Evolutionary conservation across 495 filamentous ascomycete species (phyloP), one percentile per base, ranked within the genome.

Genomic region (Apodospora peruviana): DNA sequence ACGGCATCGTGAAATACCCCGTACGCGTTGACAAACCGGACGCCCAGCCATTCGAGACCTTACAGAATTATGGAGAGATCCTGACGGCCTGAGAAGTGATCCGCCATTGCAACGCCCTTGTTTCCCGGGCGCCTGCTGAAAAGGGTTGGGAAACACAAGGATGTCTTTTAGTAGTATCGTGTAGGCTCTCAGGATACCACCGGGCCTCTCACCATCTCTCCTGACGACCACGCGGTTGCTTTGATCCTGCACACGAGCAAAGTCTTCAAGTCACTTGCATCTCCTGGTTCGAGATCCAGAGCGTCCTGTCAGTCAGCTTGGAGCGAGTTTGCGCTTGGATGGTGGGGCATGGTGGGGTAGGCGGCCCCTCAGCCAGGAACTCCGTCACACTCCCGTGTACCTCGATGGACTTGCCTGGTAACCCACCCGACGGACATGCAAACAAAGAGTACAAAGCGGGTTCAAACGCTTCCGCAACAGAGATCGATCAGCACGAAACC

Each of bases 261-360:
- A 41, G 22, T 48, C 23, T 41, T 41, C 46, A 32, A 19, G 46
- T 48, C 46, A 48, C 46, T 42, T 34, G 23, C 24, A 32, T 18
- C 24, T 5, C 23, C 14, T 32, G 27, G 27, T 45, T 23, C 29
- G 21, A 16, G n/a, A 16, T 34, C 44, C 34, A 46, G 45, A 37
- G 32, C 25, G 14, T 17, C 36, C 24, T 40, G 20, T 9, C 19
- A 37, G 34, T n/a, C 35, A 24, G 32, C 2, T 23, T 47, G 37
- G 17, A 24, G 21, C 35, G 45, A 39, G 37, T 39, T 47, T 47
- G 45, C 34, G 21, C 36, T 20, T 48, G 16, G 10, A 40, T 32
- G 45, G 38, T 34, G 45, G 36, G 46, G 46, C 16, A 21, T 41
- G 46, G 46, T 48, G 46, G 35, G 46, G 46, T 48, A 48, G 17